Evolutionary conservation across 139 green algal genomes (phyloP).

Genomic region (Chlamydomonas incerta): DNA sequence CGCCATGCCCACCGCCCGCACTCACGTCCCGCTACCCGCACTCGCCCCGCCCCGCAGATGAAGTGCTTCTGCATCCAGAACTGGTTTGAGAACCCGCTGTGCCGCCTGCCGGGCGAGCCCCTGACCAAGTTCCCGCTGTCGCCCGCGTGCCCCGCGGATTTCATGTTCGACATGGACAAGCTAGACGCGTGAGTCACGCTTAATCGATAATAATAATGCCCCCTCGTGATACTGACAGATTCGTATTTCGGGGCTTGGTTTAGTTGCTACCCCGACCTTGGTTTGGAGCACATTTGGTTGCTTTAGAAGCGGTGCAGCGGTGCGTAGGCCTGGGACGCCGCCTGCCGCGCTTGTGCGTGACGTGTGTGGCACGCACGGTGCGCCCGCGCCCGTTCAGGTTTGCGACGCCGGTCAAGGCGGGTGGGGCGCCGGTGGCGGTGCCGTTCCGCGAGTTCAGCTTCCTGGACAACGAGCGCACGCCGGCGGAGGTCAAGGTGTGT

Average conservation of each 20-base stretch:
- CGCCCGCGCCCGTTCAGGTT: too few species aligned
- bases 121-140: slow-evolving; percentile 46
- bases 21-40: not conserved
- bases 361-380: too few species aligned
- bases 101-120: slow-evolving; percentile 48
- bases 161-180: slow-evolving; percentile 37
- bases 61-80: slow-evolving; percentile 60
- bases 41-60: slow-evolving; percentile 13
- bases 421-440: not conserved
- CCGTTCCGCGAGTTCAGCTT: slow-evolving; percentile 40
- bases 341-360: too few species aligned
- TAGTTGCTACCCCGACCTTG: too few species aligned
- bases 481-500: slow-evolving; percentile 44
- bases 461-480: slow-evolving; percentile 49
- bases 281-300: too few species aligned
- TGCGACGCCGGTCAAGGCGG: too few species aligned
- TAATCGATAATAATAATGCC: too few species aligned
- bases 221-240: too few species aligned
- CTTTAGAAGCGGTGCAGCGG: too few species aligned
- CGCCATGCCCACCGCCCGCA: too few species aligned
- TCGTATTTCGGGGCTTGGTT: too few species aligned
- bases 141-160: slow-evolving; percentile 48
- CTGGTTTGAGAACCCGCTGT: slow-evolving; percentile 56
- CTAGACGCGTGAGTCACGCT: not conserved
- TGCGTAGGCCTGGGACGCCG: too few species aligned